Evolutionary conservation across 192 early-diverging fungal genomes (phyloP), one percentile per base, ranked within the genome.

Genomic region (Linnemannia exigua): DNA sequence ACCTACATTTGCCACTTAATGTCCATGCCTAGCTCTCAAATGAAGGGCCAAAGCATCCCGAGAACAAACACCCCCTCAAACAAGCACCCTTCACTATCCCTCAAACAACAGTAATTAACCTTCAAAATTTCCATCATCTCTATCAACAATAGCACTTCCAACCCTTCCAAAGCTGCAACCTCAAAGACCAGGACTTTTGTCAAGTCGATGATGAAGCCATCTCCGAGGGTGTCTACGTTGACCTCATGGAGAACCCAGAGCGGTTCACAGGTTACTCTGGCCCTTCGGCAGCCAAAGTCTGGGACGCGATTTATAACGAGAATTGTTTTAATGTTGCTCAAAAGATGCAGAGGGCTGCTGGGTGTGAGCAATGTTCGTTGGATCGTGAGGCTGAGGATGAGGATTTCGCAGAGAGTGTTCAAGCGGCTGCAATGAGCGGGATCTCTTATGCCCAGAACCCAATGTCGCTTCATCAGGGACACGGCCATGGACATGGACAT

Each of bases 211-310:
- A 98, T 88, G 95, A 97, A 79, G 72, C 91, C 46, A 84, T 92
- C 79, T 58, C 75, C 79, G 93, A 95, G 25, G 97, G 94, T 35
- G 89, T 95, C 47, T 98, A 96, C 89, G 93, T 99, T 8, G 94
- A 99, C 74, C 88, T 99, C 35, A 74, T 94, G 3, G 93, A 94
- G 46, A 99, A 99, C 72, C 97, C 97, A 14, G 98, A 99, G 84
- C 93, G 97, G 16, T 99, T 96, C 81, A 99, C 98, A 0, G 98
- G 97, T n/a, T 99, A 98, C 78, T 91, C 94, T 20, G 98, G 98
- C 71, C 93, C 95, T n/a, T 94, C 95, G 38, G 94, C 97, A 46
- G 91, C 92, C 50, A 91, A 95, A 41, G 94, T 99, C 19, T 99
- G 98, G 98, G 91, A 93, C 68, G 92, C 97, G 25, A 97, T 99